phyloP scores from a whole-genome alignment of 2,329 filamentous ascomycete genomes.

The Orbilia quercus region DNA sequence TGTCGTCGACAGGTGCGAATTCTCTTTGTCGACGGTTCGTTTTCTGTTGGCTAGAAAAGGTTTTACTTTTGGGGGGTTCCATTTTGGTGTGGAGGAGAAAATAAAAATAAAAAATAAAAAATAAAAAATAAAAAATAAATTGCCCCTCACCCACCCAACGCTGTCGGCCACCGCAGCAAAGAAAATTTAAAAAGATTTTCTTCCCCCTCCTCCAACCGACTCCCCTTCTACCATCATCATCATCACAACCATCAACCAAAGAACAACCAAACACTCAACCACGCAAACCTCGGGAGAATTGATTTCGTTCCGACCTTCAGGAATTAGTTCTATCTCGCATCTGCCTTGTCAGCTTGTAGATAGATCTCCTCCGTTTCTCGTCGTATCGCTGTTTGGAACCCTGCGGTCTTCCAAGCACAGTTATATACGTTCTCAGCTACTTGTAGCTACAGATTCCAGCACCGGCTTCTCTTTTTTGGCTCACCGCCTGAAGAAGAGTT shows the following conservation, averaged over 20 bases:
- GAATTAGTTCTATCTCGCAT: constrained; percentile 46
- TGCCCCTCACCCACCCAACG: constrained; percentile 39
- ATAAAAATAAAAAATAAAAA: constrained; percentile 21
- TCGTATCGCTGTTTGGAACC: constrained; percentile 49
- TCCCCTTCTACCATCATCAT: constrained; percentile 29
- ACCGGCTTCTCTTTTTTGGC: constrained; percentile 48
- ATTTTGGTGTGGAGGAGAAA: constrained; percentile 1
- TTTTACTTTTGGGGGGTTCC: too few relatives aligned
- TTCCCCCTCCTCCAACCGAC: constrained; percentile 19
- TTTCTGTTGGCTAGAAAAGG: too few relatives aligned
- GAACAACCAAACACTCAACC: constrained; percentile 7
- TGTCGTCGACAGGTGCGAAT: not conserved
- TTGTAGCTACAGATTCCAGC: constrained; percentile 52
- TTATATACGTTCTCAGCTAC: constrained; percentile 32
- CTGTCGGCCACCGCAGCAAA: not conserved
- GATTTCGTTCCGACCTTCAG: constrained; percentile 45
- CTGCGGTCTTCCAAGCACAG: constrained; percentile 45
- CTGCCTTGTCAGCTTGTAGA: constrained; percentile 32
- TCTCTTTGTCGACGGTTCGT: not conserved
- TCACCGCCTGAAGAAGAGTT: constrained; percentile 50
- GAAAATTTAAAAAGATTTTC: constrained; percentile 47
- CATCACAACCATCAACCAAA: constrained; percentile 19
- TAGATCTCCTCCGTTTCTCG: constrained; percentile 45
- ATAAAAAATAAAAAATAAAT: constrained; percentile 20
- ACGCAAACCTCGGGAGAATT: constrained; percentile 43